Conservation (phyloP, 371 early-diverging fungal genomes). For the Rhizopus delemar region DNA sequence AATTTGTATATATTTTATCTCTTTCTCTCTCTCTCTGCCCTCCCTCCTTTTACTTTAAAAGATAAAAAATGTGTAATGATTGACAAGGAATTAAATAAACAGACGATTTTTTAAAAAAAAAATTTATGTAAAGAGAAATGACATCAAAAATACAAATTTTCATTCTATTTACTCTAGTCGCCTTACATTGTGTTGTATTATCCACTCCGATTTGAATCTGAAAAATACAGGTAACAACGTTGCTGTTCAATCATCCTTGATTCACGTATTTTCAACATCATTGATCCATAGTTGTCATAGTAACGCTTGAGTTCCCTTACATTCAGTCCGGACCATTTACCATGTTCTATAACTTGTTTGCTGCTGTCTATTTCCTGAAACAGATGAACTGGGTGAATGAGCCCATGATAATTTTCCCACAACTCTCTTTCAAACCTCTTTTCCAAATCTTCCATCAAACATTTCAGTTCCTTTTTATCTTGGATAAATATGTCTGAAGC, state of each 20-base stretch:
- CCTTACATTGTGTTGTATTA: slow-evolving; percentile 12
- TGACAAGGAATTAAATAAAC: too few relatives aligned
- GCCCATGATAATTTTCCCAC: slow-evolving; percentile 38
- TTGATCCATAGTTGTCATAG: slow-evolving; percentile 48
- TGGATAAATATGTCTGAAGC: slow-evolving; percentile 10
- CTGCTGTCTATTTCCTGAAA: slow-evolving; percentile 14
- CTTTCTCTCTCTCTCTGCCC: too few relatives aligned
- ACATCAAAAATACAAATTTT: too few relatives aligned
- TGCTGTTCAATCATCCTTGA: slow-evolving; percentile 41
- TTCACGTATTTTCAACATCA: slow-evolving; percentile 43
- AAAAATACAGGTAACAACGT: slow-evolving; percentile 26
- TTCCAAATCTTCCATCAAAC: slow-evolving; percentile 8
- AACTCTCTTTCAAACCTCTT: slow-evolving; percentile 31
- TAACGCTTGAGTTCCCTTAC: slow-evolving; percentile 39
- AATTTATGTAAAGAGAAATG: too few relatives aligned
- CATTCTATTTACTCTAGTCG: too few relatives aligned
- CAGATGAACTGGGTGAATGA: slow-evolving; percentile 41
- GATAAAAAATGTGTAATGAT: too few relatives aligned
- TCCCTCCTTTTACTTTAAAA: too few relatives aligned
- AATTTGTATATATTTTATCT: too few relatives aligned
- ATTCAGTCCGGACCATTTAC: slow-evolving; percentile 27
- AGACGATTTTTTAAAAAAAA: too few relatives aligned
- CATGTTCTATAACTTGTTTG: slow-evolving; percentile 10
- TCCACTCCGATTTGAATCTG: slow-evolving; percentile 29
- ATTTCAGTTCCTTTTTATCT: background rate